Conservation (phyloP, 2,329 filamentous ascomycete genomes). For the Aureobasidium lini region DNA sequence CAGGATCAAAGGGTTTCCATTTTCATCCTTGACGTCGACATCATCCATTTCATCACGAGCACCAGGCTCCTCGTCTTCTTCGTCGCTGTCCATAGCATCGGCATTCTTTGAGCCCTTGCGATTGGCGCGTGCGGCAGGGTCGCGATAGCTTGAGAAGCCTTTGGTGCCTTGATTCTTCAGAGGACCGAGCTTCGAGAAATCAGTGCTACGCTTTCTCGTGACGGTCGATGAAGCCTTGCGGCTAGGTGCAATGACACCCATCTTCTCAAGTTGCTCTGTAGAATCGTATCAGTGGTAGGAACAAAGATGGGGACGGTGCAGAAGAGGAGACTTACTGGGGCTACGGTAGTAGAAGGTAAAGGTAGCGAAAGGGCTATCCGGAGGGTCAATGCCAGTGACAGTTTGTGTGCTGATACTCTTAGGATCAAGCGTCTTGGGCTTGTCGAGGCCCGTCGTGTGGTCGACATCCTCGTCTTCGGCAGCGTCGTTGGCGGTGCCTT, state of each 20-base stretch:
- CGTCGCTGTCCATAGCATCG: slow-evolving; percentile 66
- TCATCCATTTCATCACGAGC: slow-evolving; percentile 59
- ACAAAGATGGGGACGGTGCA: not conserved
- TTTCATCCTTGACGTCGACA: slow-evolving; percentile 54
- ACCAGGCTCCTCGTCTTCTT: slow-evolving; percentile 52
- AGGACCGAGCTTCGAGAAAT: slow-evolving; percentile 78
- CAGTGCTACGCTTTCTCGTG: slow-evolving; percentile 67
- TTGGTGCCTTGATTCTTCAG: slow-evolving; percentile 76
- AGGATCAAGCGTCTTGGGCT: slow-evolving; percentile 90
- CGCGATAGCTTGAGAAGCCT: slow-evolving; percentile 79
- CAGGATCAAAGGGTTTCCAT: slow-evolving; percentile 47
- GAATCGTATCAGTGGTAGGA: slow-evolving; percentile 15
- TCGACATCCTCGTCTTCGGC: slow-evolving; percentile 69
- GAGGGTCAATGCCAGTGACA: slow-evolving; percentile 94
- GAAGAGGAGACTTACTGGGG: slow-evolving; percentile 60
- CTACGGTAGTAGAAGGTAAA: slow-evolving; percentile 98
- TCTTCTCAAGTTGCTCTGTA: slow-evolving; percentile 87
- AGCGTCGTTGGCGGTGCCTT: slow-evolving; percentile 48
- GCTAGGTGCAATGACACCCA: slow-evolving; percentile 69
- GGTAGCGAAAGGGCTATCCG: slow-evolving; percentile 89
- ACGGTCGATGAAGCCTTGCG: slow-evolving; percentile 48
- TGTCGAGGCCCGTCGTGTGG: slow-evolving; percentile 95
- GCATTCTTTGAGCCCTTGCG: slow-evolving; percentile 39
- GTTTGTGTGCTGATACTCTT: slow-evolving; percentile 98
- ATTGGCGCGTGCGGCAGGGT: slow-evolving; percentile 44